Evolutionary conservation across 495 filamentous ascomycete species (phyloP).

Genomic region (Lasiosphaeria hispida): DNA sequence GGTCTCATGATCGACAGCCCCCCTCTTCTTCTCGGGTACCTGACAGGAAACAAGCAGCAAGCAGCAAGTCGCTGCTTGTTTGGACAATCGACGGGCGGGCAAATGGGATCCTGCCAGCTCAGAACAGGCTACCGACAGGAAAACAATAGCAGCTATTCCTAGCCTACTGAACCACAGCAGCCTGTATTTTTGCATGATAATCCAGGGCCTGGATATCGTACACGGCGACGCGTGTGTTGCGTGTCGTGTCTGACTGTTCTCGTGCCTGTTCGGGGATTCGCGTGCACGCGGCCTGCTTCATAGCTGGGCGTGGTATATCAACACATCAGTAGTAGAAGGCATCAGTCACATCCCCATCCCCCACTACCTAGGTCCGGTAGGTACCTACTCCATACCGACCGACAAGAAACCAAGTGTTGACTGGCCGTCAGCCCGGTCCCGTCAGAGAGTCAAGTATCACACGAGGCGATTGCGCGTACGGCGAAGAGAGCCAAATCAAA

Average conservation of each 20-base stretch:
- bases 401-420: too few species aligned
- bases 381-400: too few species aligned
- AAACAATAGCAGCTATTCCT: too few species aligned
- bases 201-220: too few species aligned
- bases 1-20: slow-evolving; percentile 11
- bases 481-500: too few species aligned
- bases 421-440: too few species aligned
- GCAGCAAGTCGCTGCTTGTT: slow-evolving; percentile 2
- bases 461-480: too few species aligned
- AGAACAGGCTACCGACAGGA: too few species aligned
- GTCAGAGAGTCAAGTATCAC: too few species aligned
- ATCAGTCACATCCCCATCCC: neutral
- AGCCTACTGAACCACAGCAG: too few species aligned
- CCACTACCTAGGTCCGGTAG: neutral
- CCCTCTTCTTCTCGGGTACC: slow-evolving; percentile 8
- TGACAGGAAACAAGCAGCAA: slow-evolving; percentile 14
- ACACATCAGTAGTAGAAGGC: neutral
- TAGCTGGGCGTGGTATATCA: slow-evolving; percentile 12
- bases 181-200: too few species aligned
- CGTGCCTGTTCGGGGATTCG: neutral
- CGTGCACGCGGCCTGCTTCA: neutral
- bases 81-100: neutral
- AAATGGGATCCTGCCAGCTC: slow-evolving; percentile 11
- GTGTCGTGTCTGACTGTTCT: neutral
- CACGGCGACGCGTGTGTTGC: too few species aligned